Conservation (phyloP, 805 yeast species). For the Hagleromyces aurorensis region DNA sequence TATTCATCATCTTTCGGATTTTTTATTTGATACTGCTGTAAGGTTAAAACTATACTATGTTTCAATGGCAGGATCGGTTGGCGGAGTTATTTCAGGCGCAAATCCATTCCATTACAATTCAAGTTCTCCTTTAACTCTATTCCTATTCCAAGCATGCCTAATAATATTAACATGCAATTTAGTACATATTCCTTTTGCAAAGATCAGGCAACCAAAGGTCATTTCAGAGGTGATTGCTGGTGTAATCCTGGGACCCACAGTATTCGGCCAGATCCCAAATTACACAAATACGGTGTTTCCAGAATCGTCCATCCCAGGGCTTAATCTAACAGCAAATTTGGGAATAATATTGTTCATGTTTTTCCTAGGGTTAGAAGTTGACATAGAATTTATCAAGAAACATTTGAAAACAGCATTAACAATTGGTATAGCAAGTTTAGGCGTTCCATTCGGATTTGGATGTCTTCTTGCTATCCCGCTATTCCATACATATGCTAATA, state of each 20-base stretch:
- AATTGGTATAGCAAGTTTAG: constrained; percentile 67
- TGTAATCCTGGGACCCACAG: constrained; percentile 67
- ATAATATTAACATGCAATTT: constrained; percentile 53
- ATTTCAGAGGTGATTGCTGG: constrained; percentile 79
- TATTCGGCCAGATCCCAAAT: constrained; percentile 60
- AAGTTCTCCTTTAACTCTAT: constrained; percentile 56
- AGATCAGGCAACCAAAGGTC: constrained; percentile 66
- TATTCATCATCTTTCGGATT: too few species aligned
- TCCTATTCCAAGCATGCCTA: constrained; percentile 60
- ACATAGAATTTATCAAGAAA: constrained; percentile 52
- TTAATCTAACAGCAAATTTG: constrained; percentile 61
- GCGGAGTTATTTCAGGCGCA: constrained; percentile 65
- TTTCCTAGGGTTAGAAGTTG: constrained; percentile 75
- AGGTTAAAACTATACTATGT: not conserved
- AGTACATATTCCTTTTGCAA: constrained; percentile 51
- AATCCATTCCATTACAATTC: constrained; percentile 58
- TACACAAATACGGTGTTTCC: constrained; percentile 65
- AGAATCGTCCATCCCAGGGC: constrained; percentile 48
- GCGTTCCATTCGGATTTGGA: constrained; percentile 74
- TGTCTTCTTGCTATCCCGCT: constrained; percentile 63
- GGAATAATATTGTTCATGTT: constrained; percentile 71
- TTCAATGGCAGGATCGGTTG: constrained; percentile 31
- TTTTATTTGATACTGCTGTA: too few species aligned
- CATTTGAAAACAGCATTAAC: constrained; percentile 53
- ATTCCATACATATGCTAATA: constrained; percentile 45